Conservation (phyloP, 306 rosid genomes). For the Quercus berberidifolia region DNA sequence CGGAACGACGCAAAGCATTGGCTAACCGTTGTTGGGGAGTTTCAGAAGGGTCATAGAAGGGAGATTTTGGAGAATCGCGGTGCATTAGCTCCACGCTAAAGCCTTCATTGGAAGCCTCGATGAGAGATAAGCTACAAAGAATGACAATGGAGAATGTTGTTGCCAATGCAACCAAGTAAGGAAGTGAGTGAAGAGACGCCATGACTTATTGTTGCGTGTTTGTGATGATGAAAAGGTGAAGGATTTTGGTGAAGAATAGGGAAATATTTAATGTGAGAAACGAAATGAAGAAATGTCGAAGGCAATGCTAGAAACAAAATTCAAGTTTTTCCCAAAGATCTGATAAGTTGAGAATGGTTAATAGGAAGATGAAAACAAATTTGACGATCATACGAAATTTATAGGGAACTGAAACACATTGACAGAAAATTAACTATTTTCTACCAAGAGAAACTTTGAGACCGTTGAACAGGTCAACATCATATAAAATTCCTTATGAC, state of each 20-base stretch:
- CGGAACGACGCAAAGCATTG: constrained; percentile 4
- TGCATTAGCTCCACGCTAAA: constrained; percentile 16
- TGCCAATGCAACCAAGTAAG: neutral
- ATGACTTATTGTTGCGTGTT: neutral
- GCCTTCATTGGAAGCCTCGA: neutral
- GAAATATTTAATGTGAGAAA: too few species aligned
- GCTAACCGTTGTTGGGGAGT: neutral
- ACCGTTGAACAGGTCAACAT: too few species aligned
- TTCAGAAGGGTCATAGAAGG: neutral
- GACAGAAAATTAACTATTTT: too few species aligned
- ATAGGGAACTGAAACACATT: too few species aligned
- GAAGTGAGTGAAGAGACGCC: neutral
- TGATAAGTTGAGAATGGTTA: too few species aligned
- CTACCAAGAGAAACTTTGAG: too few species aligned
- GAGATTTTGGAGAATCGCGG: neutral
- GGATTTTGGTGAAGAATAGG: neutral
- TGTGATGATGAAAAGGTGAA: neutral
- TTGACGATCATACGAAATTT: too few species aligned
- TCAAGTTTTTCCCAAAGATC: too few species aligned
- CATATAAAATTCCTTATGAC: too few species aligned
- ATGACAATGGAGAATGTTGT: neutral
- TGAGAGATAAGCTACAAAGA: neutral
- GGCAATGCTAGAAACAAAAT: too few species aligned
- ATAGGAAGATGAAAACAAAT: too few species aligned
- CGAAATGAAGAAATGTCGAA: too few species aligned